Base-by-base conservation (phyloP, 495 filamentous ascomycete species). In the Aspergillus coremiiformis region DNA sequence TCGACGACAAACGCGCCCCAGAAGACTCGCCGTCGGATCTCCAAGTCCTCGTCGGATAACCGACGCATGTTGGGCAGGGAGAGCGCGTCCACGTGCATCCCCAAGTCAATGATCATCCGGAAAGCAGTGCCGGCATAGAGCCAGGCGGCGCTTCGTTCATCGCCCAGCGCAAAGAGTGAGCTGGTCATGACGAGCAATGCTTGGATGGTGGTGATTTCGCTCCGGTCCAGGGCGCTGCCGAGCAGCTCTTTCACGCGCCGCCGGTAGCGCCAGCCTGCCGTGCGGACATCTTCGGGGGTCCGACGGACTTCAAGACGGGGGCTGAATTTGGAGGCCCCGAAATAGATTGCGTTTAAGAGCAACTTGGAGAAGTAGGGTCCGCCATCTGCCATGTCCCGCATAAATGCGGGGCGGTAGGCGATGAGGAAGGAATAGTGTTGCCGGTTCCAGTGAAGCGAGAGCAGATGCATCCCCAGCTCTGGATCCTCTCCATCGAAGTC, bases 351-450 rank as follows among this genome's bases (percentile, higher is more conserved):
- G 49, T 77, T 77, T 0, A 77, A 59, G 0, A 77, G 64, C 0
- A 78, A 48, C 43, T 69, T 72, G 1, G 69, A 73, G 44, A 73
- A 75, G 37, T 76, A 75, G 2, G 71, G 71, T 1, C 75, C 75
- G 1, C 57, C 50, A 29, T 60, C 68, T 22, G 64, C 59, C 65
- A 71, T 69, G 47, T 67, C 64, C 0, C 67, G 60, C 70, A 71
- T 73, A 42, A 70, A 67, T 0, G 61, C 64, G 4, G 65, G 60
- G 19, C 68, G 57, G 47, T 66, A 71, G 5, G 59, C 62, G 37
- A 73, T 56, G 1, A 67, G 54, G 39, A 57, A 60, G 0, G 62
- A 61, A 33, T 68, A 59, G 30, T 65, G 68, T 26, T 72, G 69
- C 7, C 69, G 60, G 41, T 65, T 74, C 69, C 69, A 74, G 44